These are phyloP conservation scores for Senna tora DNA, from an alignment of 306 rosid species.

Conservation along the genomic window DNA sequence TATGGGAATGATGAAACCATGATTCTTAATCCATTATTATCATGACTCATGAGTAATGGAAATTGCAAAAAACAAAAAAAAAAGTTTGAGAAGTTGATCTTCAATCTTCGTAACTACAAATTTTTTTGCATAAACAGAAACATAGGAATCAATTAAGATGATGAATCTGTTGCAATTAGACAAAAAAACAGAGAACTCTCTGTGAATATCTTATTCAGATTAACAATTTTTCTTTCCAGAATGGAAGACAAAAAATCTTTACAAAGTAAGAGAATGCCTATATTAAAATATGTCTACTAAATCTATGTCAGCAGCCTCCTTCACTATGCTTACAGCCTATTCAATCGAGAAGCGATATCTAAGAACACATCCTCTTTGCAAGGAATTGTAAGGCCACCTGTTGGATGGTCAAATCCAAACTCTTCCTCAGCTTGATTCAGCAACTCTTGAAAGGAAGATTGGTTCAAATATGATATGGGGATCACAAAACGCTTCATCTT, in stretches of 20 bases:
- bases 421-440: constrained; percentile 50
- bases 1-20: too few relatives aligned
- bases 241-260: neutral
- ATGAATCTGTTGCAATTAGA: neutral
- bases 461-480: constrained; percentile 47
- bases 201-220: neutral
- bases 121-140: too few relatives aligned
- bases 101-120: too few relatives aligned
- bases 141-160: neutral
- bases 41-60: too few relatives aligned
- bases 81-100: too few relatives aligned
- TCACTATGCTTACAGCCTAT: constrained; percentile 1
- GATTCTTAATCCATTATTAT: too few relatives aligned
- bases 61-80: too few relatives aligned
- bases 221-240: neutral
- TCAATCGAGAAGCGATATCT: constrained; percentile 39
- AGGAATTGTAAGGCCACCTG: constrained; percentile 55
- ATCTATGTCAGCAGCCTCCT: neutral
- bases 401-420: constrained; percentile 55
- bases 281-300: neutral
- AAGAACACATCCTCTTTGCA: constrained; percentile 34
- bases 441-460: constrained; percentile 48
- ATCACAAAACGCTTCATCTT: constrained; percentile 49
- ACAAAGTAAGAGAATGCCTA: too few relatives aligned
- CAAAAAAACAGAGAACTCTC: neutral